phyloP scores from a whole-genome alignment of 805 yeast species.

The Candida pini region DNA sequence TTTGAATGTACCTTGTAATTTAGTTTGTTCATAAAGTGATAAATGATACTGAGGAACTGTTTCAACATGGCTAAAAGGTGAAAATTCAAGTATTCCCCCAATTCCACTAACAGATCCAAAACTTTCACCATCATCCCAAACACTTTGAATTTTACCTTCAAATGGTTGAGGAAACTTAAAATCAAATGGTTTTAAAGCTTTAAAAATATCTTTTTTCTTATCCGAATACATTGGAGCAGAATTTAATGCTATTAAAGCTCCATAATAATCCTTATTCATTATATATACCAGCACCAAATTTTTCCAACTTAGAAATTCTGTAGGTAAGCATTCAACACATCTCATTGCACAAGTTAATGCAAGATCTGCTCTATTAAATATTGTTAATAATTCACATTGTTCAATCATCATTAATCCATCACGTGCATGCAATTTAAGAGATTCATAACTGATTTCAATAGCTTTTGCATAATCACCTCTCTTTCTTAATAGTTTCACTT shows the following conservation, averaged over 20 bases:
- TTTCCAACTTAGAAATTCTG: constrained; percentile 73
- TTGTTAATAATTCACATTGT: constrained; percentile 59
- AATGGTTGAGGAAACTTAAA: constrained; percentile 45
- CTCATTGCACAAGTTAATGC: constrained; percentile 57
- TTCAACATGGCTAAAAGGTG: constrained; percentile 30
- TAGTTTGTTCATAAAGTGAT: constrained; percentile 43
- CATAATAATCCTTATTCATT: constrained; percentile 44
- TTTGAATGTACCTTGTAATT: constrained; percentile 46
- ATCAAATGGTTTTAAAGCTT: constrained; percentile 38
- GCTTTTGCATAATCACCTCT: constrained; percentile 44
- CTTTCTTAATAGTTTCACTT: constrained; percentile 35
- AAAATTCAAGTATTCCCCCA: constrained; percentile 30
- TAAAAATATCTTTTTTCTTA: constrained; percentile 39
- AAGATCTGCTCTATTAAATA: constrained; percentile 44
- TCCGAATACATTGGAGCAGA: constrained; percentile 65
- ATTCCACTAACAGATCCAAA: constrained; percentile 29
- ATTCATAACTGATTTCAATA: constrained; percentile 35
- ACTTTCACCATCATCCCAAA: constrained; percentile 38
- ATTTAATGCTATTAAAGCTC: constrained; percentile 64
- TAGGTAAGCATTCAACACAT: constrained; percentile 64
- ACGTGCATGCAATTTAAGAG: constrained; percentile 40
- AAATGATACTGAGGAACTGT: constrained; percentile 43
- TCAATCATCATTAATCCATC: constrained; percentile 52
- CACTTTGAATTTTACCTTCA: constrained; percentile 45
- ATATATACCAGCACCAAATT: constrained; percentile 56